These are phyloP conservation scores for Claviceps sp. DNA, from an alignment of 2,329 filamentous ascomycete species.

Conservation along the genomic window DNA sequence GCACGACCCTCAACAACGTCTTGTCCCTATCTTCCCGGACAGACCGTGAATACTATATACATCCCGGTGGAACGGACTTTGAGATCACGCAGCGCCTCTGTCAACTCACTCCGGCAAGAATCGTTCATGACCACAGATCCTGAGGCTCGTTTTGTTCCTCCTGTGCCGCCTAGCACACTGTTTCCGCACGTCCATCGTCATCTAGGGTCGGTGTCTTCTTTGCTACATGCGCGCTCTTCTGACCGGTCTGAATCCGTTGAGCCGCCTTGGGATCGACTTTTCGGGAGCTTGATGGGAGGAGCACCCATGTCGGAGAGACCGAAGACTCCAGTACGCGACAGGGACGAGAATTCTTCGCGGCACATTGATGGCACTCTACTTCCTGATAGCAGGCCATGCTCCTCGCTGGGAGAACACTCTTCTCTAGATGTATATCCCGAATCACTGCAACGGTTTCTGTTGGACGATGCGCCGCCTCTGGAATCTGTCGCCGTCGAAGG, in stretches of 20 bases:
- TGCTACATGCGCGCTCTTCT: constrained; percentile 25
- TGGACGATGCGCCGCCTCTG: constrained; percentile 25
- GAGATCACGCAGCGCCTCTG: constrained; percentile 50
- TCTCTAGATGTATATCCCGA: constrained; percentile 43
- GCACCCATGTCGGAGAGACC: background rate
- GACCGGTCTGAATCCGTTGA: constrained; percentile 34
- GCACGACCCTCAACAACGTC: constrained; percentile 58
- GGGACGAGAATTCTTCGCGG: background rate
- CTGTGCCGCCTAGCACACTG: constrained; percentile 34
- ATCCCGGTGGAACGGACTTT: constrained; percentile 57
- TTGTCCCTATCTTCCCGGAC: constrained; percentile 80
- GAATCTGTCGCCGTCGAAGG: constrained; percentile 8
- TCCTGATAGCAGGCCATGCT: background rate
- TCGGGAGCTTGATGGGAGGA: constrained; percentile 26
- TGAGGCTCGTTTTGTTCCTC: constrained; percentile 59
- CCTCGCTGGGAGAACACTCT: constrained; percentile 25
- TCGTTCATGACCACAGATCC: constrained; percentile 67
- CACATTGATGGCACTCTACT: background rate
- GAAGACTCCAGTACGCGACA: background rate
- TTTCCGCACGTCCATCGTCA: constrained; percentile 12
- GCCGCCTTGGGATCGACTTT: constrained; percentile 38
- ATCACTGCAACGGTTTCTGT: constrained; percentile 37
- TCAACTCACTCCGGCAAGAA: constrained; percentile 43
- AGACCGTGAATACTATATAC: constrained; percentile 71
- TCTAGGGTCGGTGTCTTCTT: constrained; percentile 18